phyloP scores from a whole-genome alignment of 495 filamentous ascomycete genomes.

The Echria macrotheca region DNA sequence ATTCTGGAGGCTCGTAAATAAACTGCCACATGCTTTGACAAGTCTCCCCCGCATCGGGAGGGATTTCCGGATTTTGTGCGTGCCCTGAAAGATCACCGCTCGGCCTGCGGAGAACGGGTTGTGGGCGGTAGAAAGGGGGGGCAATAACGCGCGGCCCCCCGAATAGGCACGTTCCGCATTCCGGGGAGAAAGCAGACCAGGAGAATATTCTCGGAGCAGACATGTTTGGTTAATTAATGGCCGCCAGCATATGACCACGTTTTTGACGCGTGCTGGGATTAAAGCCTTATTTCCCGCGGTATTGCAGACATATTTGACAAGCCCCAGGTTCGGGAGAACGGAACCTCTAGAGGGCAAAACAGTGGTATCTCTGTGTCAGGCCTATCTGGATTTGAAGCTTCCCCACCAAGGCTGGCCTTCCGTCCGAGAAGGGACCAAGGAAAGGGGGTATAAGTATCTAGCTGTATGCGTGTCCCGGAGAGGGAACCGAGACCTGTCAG shows the following conservation, averaged over 20 bases:
- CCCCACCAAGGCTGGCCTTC: no score
- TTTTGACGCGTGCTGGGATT: not conserved
- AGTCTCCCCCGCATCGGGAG: not conserved
- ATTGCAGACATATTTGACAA: constrained; percentile 6
- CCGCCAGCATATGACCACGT: not conserved
- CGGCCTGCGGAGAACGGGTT: no score
- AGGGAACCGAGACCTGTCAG: not conserved
- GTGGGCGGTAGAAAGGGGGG: not conserved
- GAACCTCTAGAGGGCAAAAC: not conserved
- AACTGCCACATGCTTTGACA: not conserved
- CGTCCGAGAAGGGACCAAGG: no score
- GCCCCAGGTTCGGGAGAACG: constrained; percentile 5
- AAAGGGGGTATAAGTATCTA: not conserved
- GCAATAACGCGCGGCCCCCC: not conserved
- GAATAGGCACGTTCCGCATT: constrained; percentile 2
- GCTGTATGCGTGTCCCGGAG: not conserved
- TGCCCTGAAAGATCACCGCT: not conserved
- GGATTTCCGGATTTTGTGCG: not conserved
- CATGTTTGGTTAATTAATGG: not conserved
- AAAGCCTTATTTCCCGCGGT: not conserved
- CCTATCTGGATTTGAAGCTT: no score
- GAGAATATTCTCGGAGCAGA: not conserved
- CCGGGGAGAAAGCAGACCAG: constrained; percentile 2
- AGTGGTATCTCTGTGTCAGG: not conserved
- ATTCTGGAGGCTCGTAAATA: not conserved